Evolutionary conservation across 805 yeast species (phyloP), one percentile per base, ranked within the genome.

Genomic region (Kuraishia piskuri): DNA sequence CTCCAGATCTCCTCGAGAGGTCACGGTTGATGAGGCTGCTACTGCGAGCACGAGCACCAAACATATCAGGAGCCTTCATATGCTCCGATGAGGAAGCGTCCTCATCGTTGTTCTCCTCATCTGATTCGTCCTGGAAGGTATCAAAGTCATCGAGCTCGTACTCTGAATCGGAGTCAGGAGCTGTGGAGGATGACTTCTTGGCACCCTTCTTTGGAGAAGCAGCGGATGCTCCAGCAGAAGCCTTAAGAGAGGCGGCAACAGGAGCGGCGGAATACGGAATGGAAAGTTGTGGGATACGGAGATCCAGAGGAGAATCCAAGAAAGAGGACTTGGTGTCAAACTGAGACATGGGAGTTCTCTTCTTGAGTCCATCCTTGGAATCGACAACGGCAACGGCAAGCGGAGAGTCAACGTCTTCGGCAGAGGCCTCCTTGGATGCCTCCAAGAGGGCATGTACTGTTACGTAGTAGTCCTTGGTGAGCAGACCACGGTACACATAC

Each of bases 231-330:
- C 52, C 37, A 17, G 31, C 54, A 10, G 22, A 56, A 25, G 52
- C 55, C 55, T 57, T 61, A 53, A 82, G 66, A 2, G 86, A 79
- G 14, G 90, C 90, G 17, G 91, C 83, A 1, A 86, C 92, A 0
- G 92, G 92, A 4, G 92, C 90, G 23, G 86, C 77, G 46, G 83
- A 74, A 60, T 86, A 86, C 5, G 92, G 92, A 55, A 86, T 84
- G 57, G 80, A 78, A 48, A 66, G 54, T 50, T 63, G 68, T 12
- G 70, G 67, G 48, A 65, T 59, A 53, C 68, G 67, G 50, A 67
- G 59, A 56, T 68, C 71, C 48, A 68, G 50, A 5, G 69, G 57
- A 14, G 66, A 53, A 52, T 66, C 70, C 52, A 62, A 54, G 54
- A 67, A 68, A 17, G 69, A 62, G 10, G 70, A 60, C 17, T 25